Conservation (phyloP, 345 rosid genomes). For the Zanthoxylum bungeanum region DNA sequence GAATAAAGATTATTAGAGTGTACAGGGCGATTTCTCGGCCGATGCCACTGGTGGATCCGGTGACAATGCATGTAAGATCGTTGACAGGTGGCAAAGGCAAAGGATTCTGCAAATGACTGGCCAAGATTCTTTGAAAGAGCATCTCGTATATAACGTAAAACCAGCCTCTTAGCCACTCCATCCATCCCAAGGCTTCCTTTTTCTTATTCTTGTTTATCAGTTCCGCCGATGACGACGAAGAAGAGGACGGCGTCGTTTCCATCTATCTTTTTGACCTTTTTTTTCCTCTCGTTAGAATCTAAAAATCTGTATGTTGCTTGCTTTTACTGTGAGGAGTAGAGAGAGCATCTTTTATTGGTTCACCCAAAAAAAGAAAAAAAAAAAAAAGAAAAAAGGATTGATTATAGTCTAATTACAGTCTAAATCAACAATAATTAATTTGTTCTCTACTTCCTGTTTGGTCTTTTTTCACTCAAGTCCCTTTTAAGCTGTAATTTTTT, state of each 20-base stretch:
- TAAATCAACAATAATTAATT: too few relatives aligned
- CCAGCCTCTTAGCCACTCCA: conserved; percentile 96
- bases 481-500: too few relatives aligned
- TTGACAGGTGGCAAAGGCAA: conserved; percentile 75
- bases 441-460: too few relatives aligned
- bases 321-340: too few relatives aligned
- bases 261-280: too few relatives aligned
- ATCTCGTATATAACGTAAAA: conserved; percentile 59
- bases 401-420: too few relatives aligned
- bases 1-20: neutral
- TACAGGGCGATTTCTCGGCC: conserved; percentile 87
- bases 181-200: conserved; percentile 82
- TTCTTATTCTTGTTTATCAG: conserved; percentile 21
- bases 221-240: neutral
- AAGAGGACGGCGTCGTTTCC: conserved; percentile 5
- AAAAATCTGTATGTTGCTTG: too few relatives aligned
- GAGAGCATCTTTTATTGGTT: too few relatives aligned
- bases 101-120: conserved; percentile 77
- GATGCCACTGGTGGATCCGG: conserved; percentile 98
- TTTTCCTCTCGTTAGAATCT: too few relatives aligned
- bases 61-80: conserved; percentile 79
- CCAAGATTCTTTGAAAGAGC: conserved; percentile 81
- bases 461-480: too few relatives aligned
- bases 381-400: too few relatives aligned
- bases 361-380: too few relatives aligned